Base-by-base conservation (phyloP, 345 rosid genomes). In the Eucalyptus microcorys region DNA sequence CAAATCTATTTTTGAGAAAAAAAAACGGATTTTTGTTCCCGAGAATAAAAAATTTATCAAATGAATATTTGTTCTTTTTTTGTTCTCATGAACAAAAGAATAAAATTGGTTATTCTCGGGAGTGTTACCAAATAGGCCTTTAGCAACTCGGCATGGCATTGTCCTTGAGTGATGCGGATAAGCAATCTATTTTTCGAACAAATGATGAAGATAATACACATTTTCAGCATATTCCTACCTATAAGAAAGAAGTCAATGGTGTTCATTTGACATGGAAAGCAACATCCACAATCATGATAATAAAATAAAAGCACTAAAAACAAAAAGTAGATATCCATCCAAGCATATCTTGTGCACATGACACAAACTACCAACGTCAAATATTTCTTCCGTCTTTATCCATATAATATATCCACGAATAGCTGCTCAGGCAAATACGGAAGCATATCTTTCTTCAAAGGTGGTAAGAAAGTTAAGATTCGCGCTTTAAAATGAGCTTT, bases 21-120 rank as follows among this genome's bases (percentile, higher is more conserved):
- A 49, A 49, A 49, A 49, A 49, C 0, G 17, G 7, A 49, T 49
- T 49, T 49, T 49, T 49, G 17, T 49, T 14, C 17, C 1, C 3
- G 0, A 49, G 17, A 49, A 49, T 49, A 49, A 49, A 49, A 49
- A 49, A 5, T 49, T 49, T 49, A 49, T 6, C 17, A 49, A 49
- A 49, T 49, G 21, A 49, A 49, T 49, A 49, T 49, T 49, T 2
- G 21, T 49, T 49, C 8, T 16, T 49, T 49, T 49, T 49, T 15
- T 15, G 8, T 16, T 49, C 21, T 16, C 0, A 0, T 1, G 7
- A 49, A 16, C 7, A 49, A 49, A 49, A 49, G 53, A 49, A 49
- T 49, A 49, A 1, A 49, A 49, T 49, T 1, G 7, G 21, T 49
- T 49, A 49, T 49, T 16, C 21, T 6, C 8, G 3, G 8, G 53